Percentiles rank a stretch among this genome's conserved stretches.
Evolutionary conservation across 768 basidiomycete species (phyloP).

Genomic region (Boletus tylopilopsis): DNA sequence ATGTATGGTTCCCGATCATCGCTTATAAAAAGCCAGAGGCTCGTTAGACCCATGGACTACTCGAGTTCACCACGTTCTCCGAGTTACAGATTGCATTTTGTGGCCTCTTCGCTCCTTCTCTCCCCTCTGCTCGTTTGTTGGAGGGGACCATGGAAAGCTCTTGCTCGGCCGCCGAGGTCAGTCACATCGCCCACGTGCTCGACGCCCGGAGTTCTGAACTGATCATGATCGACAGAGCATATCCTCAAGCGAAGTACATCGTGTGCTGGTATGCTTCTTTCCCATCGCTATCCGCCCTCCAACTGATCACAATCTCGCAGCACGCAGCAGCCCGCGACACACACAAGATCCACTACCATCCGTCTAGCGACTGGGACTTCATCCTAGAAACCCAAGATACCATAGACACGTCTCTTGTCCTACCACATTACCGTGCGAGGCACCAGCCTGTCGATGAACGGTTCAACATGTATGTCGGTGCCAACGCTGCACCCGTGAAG

Average conservation of each 20-base stretch:
- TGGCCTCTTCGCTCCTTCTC: not conserved
- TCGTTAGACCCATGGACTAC: conserved; percentile 16
- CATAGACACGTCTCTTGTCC: conserved; percentile 62
- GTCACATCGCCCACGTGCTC: not conserved
- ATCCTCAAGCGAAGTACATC: conserved; percentile 16
- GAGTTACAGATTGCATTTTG: not conserved
- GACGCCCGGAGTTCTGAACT: conserved; percentile 3
- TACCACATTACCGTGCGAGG: conserved; percentile 77
- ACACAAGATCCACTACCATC: conserved; percentile 62
- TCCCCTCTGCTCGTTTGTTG: not conserved
- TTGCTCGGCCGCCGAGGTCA: conserved; percentile 30
- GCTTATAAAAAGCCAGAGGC: conserved; percentile 5
- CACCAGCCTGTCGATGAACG: conserved; percentile 70
- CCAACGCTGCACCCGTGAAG: conserved; percentile 52
- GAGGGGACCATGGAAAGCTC: conserved; percentile 19
- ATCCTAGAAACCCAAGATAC: conserved; percentile 50
- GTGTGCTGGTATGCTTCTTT: conserved; percentile 12
- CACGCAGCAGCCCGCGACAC: conserved; percentile 41
- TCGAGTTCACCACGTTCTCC: conserved; percentile 2
- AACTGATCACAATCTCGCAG: conserved; percentile 13
- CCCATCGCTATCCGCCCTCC: not conserved
- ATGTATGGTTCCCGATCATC: conserved; percentile 6
- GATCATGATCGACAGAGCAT: conserved; percentile 18
- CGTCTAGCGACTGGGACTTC: conserved; percentile 64
- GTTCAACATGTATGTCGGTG: conserved; percentile 63